These are phyloP conservation scores for Phycomyces nitens DNA, from an alignment of 192 early-diverging fungal species.

Conservation along the genomic window DNA sequence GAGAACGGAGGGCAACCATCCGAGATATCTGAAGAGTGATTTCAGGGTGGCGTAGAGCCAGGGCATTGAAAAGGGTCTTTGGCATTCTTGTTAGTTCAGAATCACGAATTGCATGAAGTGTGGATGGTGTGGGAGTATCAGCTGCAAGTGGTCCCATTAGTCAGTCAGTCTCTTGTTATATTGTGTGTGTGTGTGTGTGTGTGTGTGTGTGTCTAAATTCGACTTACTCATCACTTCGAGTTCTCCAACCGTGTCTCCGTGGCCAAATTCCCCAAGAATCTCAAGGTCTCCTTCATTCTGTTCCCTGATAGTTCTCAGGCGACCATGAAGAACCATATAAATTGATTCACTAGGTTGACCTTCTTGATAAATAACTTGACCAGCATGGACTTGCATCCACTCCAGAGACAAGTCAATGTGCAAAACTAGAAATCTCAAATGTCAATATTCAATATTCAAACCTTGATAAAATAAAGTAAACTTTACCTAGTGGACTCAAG, in stretches of 20 bases:
- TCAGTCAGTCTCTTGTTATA: too few species aligned
- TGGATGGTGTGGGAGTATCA: slow-evolving; percentile 67
- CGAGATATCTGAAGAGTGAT: slow-evolving; percentile 90
- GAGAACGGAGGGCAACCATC: slow-evolving; percentile 75
- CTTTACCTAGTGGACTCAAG: slow-evolving; percentile 76
- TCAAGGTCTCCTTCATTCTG: slow-evolving; percentile 62
- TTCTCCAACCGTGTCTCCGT: slow-evolving; percentile 95
- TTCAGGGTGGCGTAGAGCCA: slow-evolving; percentile 84
- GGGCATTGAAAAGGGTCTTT: slow-evolving; percentile 88
- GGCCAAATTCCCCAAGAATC: slow-evolving; percentile 89
- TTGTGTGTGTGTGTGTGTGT: too few species aligned
- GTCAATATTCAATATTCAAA: neutral
- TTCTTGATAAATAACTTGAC: slow-evolving; percentile 88
- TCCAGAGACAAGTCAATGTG: slow-evolving; percentile 85
- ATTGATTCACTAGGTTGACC: slow-evolving; percentile 86
- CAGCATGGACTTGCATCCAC: slow-evolving; percentile 92
- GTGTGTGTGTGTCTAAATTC: neutral
- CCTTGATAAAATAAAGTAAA: slow-evolving; percentile 24
- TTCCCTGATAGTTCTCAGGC: slow-evolving; percentile 83
- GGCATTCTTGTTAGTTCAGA: slow-evolving; percentile 95
- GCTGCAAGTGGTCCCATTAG: too few species aligned
- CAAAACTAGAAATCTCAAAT: slow-evolving; percentile 40
- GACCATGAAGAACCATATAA: slow-evolving; percentile 90
- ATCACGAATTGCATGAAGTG: slow-evolving; percentile 96
- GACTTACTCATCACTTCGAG: slow-evolving; percentile 81